phyloP scores from a whole-genome alignment of 768 basidiomycete genomes.

The Rubroboletus pulcherrimus region DNA sequence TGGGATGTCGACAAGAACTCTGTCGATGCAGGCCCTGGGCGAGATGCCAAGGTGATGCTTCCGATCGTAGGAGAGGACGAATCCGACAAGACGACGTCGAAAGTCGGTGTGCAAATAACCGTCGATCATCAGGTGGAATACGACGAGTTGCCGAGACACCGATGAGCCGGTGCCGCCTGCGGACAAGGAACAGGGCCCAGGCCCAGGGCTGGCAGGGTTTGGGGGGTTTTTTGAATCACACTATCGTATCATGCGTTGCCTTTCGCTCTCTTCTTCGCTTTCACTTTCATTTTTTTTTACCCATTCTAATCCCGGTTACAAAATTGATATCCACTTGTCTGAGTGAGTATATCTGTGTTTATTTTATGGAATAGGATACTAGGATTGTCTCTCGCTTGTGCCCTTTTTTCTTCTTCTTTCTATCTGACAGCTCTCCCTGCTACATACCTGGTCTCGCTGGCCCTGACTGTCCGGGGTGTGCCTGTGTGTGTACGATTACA shows the following conservation, averaged over 20 bases:
- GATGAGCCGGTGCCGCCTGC: slow-evolving; percentile 3
- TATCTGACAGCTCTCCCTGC: neutral
- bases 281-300: neutral
- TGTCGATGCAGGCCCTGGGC: slow-evolving; percentile 34
- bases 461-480: neutral
- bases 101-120: slow-evolving; percentile 54
- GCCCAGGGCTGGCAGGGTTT: no score
- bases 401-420: neutral
- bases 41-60: slow-evolving; percentile 34
- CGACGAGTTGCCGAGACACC: slow-evolving; percentile 29
- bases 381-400: neutral
- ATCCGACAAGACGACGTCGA: slow-evolving; percentile 15
- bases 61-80: slow-evolving; percentile 34
- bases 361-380: slow-evolving; percentile 9
- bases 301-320: neutral
- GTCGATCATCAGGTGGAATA: slow-evolving; percentile 56
- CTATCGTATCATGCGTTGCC: neutral
- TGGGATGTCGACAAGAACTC: slow-evolving; percentile 40
- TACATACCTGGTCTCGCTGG: neutral
- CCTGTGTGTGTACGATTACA: neutral
- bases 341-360: neutral
- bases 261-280: neutral
- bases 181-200: neutral
- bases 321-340: neutral
- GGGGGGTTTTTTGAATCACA: neutral